These are phyloP conservation scores for Thraustotheca clavata DNA, from an alignment of 352 stramenopile genomes.

Conservation along the genomic window DNA sequence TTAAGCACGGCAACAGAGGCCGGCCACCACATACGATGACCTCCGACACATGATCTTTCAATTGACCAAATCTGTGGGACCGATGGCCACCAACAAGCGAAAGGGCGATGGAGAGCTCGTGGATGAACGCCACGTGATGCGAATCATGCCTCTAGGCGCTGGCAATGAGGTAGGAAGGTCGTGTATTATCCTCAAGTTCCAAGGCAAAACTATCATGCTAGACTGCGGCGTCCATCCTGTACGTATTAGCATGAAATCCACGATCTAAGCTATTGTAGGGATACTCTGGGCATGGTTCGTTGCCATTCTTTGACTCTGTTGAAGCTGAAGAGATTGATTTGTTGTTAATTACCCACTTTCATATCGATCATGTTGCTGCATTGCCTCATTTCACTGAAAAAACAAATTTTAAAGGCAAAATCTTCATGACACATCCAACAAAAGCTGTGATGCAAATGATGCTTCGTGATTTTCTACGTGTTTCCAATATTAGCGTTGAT, in stretches of 20 bases:
- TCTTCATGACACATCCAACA: conserved; percentile 99
- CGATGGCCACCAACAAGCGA: conserved; percentile 18
- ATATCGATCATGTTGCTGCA: conserved; percentile 99
- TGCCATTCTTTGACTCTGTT: conserved; percentile 98
- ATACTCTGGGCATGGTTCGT: conserved; percentile 93
- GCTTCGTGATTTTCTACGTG: conserved; percentile 94
- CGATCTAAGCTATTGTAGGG: conserved; percentile 26
- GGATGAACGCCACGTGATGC: conserved; percentile 86
- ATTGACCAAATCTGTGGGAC: not conserved
- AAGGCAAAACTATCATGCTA: conserved; percentile 97
- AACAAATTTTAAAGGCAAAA: conserved; percentile 94
- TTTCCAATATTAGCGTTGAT: conserved; percentile 92
- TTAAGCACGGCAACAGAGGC: too few relatives aligned
- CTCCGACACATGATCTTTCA: not conserved
- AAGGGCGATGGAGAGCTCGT: conserved; percentile 44
- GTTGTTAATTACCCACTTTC: conserved; percentile 99
- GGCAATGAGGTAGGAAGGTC: conserved; percentile 98
- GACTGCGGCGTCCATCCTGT: conserved; percentile 83
- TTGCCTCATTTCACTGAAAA: conserved; percentile 99
- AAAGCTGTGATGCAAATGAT: conserved; percentile 98
- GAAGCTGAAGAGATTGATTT: conserved; percentile 94
- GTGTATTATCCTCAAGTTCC: conserved; percentile 99
- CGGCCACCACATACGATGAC: too few relatives aligned
- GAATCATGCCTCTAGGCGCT: conserved; percentile 93
- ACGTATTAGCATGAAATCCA: not conserved